Evolutionary conservation across 2,329 filamentous ascomycete genomes (phyloP), one percentile per base, ranked within the genome.

Genomic region (Trichoderma sp.): DNA sequence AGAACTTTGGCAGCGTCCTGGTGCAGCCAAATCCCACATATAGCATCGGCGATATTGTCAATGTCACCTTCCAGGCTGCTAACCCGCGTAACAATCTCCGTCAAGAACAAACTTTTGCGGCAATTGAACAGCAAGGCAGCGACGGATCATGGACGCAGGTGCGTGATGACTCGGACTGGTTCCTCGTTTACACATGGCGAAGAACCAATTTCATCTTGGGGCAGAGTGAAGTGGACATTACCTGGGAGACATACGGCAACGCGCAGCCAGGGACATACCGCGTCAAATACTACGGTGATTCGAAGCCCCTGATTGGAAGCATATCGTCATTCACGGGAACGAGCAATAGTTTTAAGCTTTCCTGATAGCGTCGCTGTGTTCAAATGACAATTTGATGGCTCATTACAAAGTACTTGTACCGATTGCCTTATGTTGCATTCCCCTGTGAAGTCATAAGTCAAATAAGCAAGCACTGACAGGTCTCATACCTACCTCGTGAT

Each of bases 51-150:
- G 84, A 87, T 37, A 82, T 82, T 4, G 87, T 94, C 59, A 85
- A 82, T 18, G 90, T 86, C 0, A 89, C 84, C 0, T 97, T 97
- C 78, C 87, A 95, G 2, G 95, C 90, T 18, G 94, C 94, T 1
- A 97, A 97, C 75, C 95, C 95, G 18, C 87, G 95, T 34, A 97
- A 97, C 78, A 91, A 97, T 72, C 86, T 97, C 34, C 87, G 89
- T 2, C 87, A 93, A 2, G 94, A 92, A 74, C 85, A 84, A 3
- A 97, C 93, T 0, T 97, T 89, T 78, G 90, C 90, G 0, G 87
- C 91, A 0, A 86, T 97, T 0, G 94, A 97, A 81, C 83, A 83
- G 75, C 83, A 87, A 59, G 77, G 72, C 74, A 49, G 75, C 32
- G 81, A 76, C 16, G 74, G 74, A 3, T 67, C 63, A 0, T 97